Evolutionary conservation across 306 rosid genomes (phyloP).

Genomic region (Vicia villosa): DNA sequence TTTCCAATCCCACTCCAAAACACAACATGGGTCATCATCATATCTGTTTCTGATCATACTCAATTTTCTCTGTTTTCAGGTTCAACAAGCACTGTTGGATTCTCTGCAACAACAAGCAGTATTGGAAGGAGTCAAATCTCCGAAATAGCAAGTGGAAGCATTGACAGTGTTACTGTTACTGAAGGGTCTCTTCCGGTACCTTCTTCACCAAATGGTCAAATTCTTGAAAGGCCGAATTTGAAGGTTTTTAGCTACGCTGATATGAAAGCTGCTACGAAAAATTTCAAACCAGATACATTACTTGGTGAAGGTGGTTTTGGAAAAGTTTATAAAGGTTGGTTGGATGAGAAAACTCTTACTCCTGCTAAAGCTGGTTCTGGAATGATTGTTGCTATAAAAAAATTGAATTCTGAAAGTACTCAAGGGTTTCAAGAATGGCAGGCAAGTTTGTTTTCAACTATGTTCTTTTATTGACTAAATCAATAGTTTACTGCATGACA

Average conservation of each 20-base stretch:
- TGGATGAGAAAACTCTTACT: slow-evolving; percentile 65
- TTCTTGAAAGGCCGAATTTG: slow-evolving; percentile 58
- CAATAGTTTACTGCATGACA: neutral
- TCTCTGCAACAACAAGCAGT: slow-evolving; percentile 59
- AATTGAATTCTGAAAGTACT: slow-evolving; percentile 66
- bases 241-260: slow-evolving; percentile 65
- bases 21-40: slow-evolving; percentile 27
- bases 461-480: neutral
- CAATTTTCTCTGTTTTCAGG: slow-evolving; percentile 34
- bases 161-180: slow-evolving; percentile 12
- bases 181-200: slow-evolving; percentile 4
- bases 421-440: slow-evolving; percentile 93
- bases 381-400: slow-evolving; percentile 73
- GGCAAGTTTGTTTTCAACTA: slow-evolving; percentile 37
- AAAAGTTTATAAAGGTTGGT: slow-evolving; percentile 83
- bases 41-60: neutral
- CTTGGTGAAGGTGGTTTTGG: slow-evolving; percentile 95
- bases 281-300: slow-evolving; percentile 63
- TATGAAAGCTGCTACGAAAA: slow-evolving; percentile 61
- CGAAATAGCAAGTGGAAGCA: slow-evolving; percentile 50
- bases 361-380: slow-evolving; percentile 66
- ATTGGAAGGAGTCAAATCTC: slow-evolving; percentile 60
- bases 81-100: slow-evolving; percentile 42
- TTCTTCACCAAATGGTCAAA: slow-evolving; percentile 39
- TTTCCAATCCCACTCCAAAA: neutral